Conservation (phyloP, 495 filamentous ascomycete genomes). For the Xylaria grammica region DNA sequence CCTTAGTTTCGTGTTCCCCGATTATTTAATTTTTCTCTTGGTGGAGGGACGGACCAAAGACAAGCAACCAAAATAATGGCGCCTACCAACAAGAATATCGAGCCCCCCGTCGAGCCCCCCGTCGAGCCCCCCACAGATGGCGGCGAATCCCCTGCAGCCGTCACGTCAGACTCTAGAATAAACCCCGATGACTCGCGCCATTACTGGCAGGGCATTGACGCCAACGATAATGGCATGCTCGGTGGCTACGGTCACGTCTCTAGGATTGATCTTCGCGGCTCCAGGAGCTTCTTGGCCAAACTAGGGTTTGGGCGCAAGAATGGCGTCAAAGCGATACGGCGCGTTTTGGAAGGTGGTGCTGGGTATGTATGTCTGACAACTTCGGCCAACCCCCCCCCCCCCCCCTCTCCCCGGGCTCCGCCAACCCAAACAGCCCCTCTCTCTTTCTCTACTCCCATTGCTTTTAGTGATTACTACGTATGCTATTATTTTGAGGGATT, state of each 20-base stretch:
- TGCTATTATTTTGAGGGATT: background rate
- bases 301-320: slow-evolving; percentile 59
- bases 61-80: slow-evolving; percentile 19
- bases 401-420: too few species aligned
- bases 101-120: background rate
- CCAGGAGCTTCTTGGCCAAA: slow-evolving; percentile 77
- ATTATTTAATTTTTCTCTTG: background rate
- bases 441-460: background rate
- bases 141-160: background rate
- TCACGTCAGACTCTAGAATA: slow-evolving; percentile 53
- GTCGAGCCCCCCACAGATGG: background rate
- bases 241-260: slow-evolving; percentile 78
- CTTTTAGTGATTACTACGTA: slow-evolving; percentile 12
- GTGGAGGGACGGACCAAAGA: background rate
- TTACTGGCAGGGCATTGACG: slow-evolving; percentile 81
- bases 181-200: slow-evolving; percentile 54
- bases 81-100: background rate
- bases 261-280: slow-evolving; percentile 77
- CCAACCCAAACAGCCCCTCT: too few species aligned
- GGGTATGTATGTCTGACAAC: slow-evolving; percentile 45
- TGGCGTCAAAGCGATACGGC: slow-evolving; percentile 32
- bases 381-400: background rate
- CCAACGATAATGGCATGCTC: slow-evolving; percentile 80
- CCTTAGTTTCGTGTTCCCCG: background rate
- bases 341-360: slow-evolving; percentile 60